Conservation (phyloP, 2,329 filamentous ascomycete genomes). For the Fusarium sp. region DNA sequence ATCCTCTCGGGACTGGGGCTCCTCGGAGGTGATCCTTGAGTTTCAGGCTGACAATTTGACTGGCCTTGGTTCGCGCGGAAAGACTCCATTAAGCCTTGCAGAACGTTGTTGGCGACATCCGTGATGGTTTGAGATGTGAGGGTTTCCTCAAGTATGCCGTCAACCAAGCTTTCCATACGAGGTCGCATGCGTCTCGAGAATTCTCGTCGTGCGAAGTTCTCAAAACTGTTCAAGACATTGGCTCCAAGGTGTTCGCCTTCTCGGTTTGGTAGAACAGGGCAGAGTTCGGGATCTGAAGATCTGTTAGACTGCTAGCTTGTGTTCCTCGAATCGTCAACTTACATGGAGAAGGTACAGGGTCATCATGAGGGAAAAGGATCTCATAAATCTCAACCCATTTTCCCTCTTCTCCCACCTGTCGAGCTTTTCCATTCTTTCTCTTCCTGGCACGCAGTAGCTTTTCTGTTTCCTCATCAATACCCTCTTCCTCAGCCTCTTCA, state of each 20-base stretch:
- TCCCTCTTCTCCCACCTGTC: not conserved
- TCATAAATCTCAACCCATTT: constrained; percentile 6
- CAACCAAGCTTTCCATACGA: not conserved
- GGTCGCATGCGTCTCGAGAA: not conserved
- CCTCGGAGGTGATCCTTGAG: not conserved
- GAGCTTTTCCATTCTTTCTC: not conserved
- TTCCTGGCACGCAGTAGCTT: not conserved
- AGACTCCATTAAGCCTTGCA: not conserved
- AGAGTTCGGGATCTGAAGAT: not conserved
- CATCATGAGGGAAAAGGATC: constrained; percentile 5
- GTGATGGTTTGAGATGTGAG: not conserved
- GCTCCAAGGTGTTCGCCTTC: accelerated
- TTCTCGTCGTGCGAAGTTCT: not conserved
- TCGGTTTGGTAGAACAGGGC: not conserved
- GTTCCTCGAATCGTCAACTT: not conserved
- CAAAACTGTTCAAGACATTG: not conserved
- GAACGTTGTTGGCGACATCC: not conserved
- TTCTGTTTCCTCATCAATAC: not conserved
- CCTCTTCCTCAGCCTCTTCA: not conserved
- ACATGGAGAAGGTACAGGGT: not conserved
- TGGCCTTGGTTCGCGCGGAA: not conserved
- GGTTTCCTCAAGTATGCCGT: not conserved
- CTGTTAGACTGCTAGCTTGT: not conserved
- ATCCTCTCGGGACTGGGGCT: not conserved
- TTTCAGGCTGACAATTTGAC: not conserved